Evolutionary conservation across 2,329 filamentous ascomycete genomes (phyloP), one percentile per base, ranked within the genome.

Genomic region (Ophiostoma montium): DNA sequence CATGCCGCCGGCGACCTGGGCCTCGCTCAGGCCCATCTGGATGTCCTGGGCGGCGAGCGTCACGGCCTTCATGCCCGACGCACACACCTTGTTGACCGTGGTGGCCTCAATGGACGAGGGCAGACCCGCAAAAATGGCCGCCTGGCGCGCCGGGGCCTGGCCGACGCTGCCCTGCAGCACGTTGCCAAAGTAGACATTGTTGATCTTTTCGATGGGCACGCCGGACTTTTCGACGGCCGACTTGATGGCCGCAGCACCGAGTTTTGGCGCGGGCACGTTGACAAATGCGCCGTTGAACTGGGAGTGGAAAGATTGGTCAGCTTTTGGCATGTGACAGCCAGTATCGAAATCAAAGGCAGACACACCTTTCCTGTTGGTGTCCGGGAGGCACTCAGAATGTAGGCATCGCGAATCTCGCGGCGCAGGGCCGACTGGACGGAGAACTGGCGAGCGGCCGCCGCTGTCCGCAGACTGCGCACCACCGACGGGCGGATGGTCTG

Each of bases 71-170:
- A 98, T 72, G 5, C 92, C 92, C 0, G 89, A 95, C 4, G 92
- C 84, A 70, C 92, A 98, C 52, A 98, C 92, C 69, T 98, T 98
- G 74, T 98, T 98, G 66, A 98, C 82, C 15, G 92, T 96, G 46
- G 84, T 82, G 33, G 89, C 84, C 68, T 98, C 92, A 50, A 94
- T 76, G 7, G 74, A 78, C n/a, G 80, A 70, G 10, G 87, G 75
- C 4, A 96, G 77, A 2, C 89, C 89, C 4, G 92, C 87, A 61
- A 94, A 90, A 52, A 96, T 84, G 56, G 79, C 71, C 11, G 92
- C 92, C 69, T 98, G 92, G 45, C 92, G 80, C 19, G 92, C 90
- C 2, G 92, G 92, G 0, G 92, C 79, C 68, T 98, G 92, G 42
- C 92, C 92, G 6, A 92, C 76, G 16, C 76, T 77, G 41, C 75